A percentile compares a stretch with the other conserved stretches of the same genome.
phyloP scores from a whole-genome alignment of 2,329 filamentous ascomycete genomes.

The Talaromyces piceae region DNA sequence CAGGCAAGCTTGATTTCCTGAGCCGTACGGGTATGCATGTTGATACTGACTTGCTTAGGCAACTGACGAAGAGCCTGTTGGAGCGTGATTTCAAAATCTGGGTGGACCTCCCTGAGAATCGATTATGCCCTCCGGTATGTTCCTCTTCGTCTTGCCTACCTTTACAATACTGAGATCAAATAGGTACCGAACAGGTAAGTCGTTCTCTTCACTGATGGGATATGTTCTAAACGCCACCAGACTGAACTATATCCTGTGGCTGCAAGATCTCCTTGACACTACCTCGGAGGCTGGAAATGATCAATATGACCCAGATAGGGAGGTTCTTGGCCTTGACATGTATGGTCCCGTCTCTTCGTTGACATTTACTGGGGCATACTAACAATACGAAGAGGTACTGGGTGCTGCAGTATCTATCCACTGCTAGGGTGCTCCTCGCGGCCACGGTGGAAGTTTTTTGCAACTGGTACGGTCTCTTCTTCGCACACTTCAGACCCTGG shows the following conservation, averaged over 20 bases:
- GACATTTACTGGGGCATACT: background rate
- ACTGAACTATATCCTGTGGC: conserved; percentile 85
- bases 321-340: conserved; percentile 69
- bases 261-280: conserved; percentile 72
- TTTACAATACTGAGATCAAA: background rate
- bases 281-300: conserved; percentile 44
- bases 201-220: conserved; percentile 3
- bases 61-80: conserved; percentile 71
- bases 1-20: conserved; percentile 45
- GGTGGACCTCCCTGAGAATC: conserved; percentile 64
- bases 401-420: conserved; percentile 86
- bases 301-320: conserved; percentile 48
- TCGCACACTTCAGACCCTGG: background rate
- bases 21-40: conserved; percentile 7
- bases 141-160: background rate
- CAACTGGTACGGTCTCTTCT: conserved; percentile 44
- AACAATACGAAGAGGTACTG: conserved; percentile 57
- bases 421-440: conserved; percentile 66
- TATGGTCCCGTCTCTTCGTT: conserved; percentile 19
- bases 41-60: conserved; percentile 27
- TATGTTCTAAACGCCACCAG: conserved; percentile 40
- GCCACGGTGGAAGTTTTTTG: conserved; percentile 63
- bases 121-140: conserved; percentile 76
- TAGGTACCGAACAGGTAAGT: conserved; percentile 42
- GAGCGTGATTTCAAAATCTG: conserved; percentile 65